Base-by-base conservation (phyloP, 75 land plant genomes). In the Pinus taeda region DNA sequence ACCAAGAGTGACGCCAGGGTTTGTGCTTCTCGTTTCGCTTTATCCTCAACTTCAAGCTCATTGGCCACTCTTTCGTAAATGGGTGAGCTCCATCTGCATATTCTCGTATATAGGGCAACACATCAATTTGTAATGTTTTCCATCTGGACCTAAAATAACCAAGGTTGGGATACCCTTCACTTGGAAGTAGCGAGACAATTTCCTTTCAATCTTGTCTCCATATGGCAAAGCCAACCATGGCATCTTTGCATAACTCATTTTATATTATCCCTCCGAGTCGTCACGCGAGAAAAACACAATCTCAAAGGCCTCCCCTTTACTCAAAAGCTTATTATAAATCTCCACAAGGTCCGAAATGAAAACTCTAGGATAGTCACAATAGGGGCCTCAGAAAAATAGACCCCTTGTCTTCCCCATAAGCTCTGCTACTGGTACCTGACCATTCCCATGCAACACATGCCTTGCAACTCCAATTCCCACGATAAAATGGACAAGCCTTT, bases 171-270 rank as follows among this genome's bases (percentile, higher is more conserved):
- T 33, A 33, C 33, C 2, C 33, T 2, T 2, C 33, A 33, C 33
- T 33, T 33, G 33, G 33, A 33, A 33, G 33, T 33, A 33, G 33
- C 33, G 33, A 33, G 33, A 33, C 33, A 33, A 2, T 37, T 77
- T 83, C 60, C 78, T 81, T 57, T 59, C 37, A 12, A 33, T 75
- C 59, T 86, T 82, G 72, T 85, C 87, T 56, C 74, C 66, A 78
- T 1, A 86, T 0, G 93, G 95, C 65, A 92, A 59, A 18, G 90
- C 83, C 57, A 88, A 74, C 90, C 92, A 92, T 69, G 93, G 90
- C 89, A 88, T 81, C 20, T 29, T 58, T 39, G 66, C 76, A 57
- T 85, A 85, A 1, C 30, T 79, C 59, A 84, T 37, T 14, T 76
- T 57, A 67, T 79, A 86, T 15, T 77, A 15, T n/a, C 79, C 76